A percentile compares a stretch with the other conserved stretches of the same genome.
Conservation (phyloP, 1,284 basidiomycete species). For the Cutaneotrichosporon dermatis region DNA sequence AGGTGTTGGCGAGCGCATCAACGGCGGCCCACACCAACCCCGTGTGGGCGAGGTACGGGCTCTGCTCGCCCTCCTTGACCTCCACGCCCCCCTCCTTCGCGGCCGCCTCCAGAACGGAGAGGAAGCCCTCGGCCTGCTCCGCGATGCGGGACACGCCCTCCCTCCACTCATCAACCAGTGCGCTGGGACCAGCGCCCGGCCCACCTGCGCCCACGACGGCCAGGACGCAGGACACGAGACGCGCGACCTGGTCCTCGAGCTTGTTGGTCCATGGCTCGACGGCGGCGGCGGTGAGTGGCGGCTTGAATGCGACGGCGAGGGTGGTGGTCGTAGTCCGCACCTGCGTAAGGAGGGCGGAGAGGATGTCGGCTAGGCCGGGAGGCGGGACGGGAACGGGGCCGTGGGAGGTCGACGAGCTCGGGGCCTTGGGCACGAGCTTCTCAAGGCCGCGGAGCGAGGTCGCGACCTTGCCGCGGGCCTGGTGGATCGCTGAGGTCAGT, state of each 20-base stretch:
- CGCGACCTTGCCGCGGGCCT: neutral
- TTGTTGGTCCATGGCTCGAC: constrained; percentile 29
- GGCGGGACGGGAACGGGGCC: constrained; percentile 16
- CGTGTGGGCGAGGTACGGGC: constrained; percentile 38
- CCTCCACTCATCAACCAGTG: constrained; percentile 34
- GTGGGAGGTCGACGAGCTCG: no score
- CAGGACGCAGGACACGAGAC: constrained; percentile 31
- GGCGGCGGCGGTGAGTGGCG: constrained; percentile 36
- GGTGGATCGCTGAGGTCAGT: neutral
- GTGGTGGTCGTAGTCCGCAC: constrained; percentile 31
- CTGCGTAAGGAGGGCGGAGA: constrained; percentile 23
- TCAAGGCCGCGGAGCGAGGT: constrained; percentile 1
- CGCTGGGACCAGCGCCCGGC: neutral
- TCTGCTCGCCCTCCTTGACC: constrained; percentile 10
- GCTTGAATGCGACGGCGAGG: constrained; percentile 39
- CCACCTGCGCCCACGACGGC: constrained; percentile 15
- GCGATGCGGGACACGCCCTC: constrained; percentile 26
- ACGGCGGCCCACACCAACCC: constrained; percentile 42
- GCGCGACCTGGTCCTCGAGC: constrained; percentile 28
- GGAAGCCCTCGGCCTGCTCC: constrained; percentile 22
- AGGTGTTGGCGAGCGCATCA: constrained; percentile 20
- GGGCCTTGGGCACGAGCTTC: neutral
- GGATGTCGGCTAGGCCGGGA: constrained; percentile 25
- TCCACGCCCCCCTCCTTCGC: constrained; percentile 7
- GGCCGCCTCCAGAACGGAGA: constrained; percentile 23